Base-by-base conservation (phyloP, 176 grass and related monocot species). In the Alopecurus myosuroides region DNA sequence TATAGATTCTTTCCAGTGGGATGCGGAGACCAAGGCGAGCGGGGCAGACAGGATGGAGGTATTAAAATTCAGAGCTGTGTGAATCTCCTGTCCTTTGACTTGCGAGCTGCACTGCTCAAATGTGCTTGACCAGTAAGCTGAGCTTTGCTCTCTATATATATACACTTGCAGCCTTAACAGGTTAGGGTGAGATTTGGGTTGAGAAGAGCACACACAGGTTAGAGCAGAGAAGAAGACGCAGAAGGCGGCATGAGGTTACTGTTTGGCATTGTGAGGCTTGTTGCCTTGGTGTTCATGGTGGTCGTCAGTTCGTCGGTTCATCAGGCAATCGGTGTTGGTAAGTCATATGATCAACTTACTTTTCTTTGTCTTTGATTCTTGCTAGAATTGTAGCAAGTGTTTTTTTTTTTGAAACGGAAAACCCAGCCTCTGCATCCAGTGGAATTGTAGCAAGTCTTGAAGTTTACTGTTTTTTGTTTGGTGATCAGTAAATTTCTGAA, bases 1-100 rank as follows among this genome's bases (percentile, higher is more conserved):
- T 70, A 95, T 79, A 86, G 91, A 93, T 88, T 95, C 94, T 95
- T 93, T 64, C 82, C 85, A 64, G n/a, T 92, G 86, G 86, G 84
- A 90, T 81, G 67, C 86, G 85, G 72, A 81, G 72, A 73, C 81
- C 76, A 57, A 91, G 76, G 70, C 81, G 86, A 93, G 78, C 87
- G 85, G 85, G 78, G 83, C 87, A 92, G 57, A 86, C 87, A 92
- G 57, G 75, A 90, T 5, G 76, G 79, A 83, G 48, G 58, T 42
- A 86, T 81, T 94, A 90, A 84, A 92, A 94, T 82, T 88, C 51
- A 79, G 29, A 66, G 48, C 51, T 34, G 49, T 79, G 69, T 76
- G 72, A 84, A 89, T 88, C 85, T 90, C 76, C 62, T 86, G 81
- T 78, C 48, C 90, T 94, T 94, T 92, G 93, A 94, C 90, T 84